Conservation (phyloP, 441 rosid genomes). For the Erodium trifolium region DNA sequence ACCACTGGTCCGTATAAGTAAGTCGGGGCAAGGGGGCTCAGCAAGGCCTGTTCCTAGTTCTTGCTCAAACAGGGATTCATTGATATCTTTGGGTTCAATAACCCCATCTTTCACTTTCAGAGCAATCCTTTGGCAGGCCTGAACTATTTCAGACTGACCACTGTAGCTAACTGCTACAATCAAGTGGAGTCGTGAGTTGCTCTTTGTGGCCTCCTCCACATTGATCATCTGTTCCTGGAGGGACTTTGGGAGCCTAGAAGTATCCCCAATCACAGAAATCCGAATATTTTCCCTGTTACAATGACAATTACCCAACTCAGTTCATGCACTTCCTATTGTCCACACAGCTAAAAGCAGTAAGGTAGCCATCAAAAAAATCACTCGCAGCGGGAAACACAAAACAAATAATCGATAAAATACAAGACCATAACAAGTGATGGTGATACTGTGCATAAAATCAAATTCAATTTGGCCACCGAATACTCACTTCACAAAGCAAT, state of each 20-base stretch:
- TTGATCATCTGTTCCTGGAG: conserved; percentile 29
- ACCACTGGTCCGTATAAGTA: conserved; percentile 64
- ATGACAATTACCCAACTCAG: too few species aligned
- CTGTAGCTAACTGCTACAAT: conserved; percentile 73
- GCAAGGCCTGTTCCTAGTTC: conserved; percentile 55
- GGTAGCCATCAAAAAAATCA: too few species aligned
- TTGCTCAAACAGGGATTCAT: conserved; percentile 47
- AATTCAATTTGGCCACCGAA: background rate
- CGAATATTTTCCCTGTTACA: conserved; percentile 35
- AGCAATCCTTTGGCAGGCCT: conserved; percentile 60
- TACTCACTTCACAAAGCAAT: background rate
- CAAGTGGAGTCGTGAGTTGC: conserved; percentile 46
- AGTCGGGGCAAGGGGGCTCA: conserved; percentile 53
- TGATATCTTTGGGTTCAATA: conserved; percentile 39
- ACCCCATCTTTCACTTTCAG: conserved; percentile 40
- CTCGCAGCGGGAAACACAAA: background rate
- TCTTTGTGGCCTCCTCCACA: conserved; percentile 41
- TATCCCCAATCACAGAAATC: conserved; percentile 60
- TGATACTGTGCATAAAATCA: background rate
- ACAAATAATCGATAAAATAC: background rate
- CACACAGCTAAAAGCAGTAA: too few species aligned
- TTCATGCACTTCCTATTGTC: too few species aligned
- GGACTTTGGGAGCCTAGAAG: conserved; percentile 46
- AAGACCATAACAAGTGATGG: background rate
- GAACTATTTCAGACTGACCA: conserved; percentile 59